Percentiles rank a stretch among this genome's conserved stretches.
phyloP scores from a whole-genome alignment of 1,284 basidiomycete species.

The Boletus mariae region DNA sequence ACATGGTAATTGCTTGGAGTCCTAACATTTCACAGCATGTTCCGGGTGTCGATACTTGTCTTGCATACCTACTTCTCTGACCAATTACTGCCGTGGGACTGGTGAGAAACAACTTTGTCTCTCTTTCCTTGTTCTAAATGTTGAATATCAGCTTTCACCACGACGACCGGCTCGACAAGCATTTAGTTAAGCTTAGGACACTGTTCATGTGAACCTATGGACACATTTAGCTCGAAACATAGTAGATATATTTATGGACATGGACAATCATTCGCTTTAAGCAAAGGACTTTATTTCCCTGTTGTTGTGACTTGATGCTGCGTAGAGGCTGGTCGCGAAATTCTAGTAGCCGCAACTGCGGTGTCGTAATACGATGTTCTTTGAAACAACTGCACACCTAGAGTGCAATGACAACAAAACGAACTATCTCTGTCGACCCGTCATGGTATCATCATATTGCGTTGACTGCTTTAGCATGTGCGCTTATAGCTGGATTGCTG shows the following conservation, averaged over 20 bases:
- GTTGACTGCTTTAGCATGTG: slow-evolving; percentile 36
- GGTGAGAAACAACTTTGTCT: slow-evolving; percentile 33
- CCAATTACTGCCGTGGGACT: slow-evolving; percentile 74
- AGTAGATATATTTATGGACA: slow-evolving; percentile 13
- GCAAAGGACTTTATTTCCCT: neutral
- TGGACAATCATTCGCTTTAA: slow-evolving; percentile 1
- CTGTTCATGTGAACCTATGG: neutral
- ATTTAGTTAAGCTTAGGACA: slow-evolving; percentile 15
- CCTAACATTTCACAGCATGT: slow-evolving; percentile 54
- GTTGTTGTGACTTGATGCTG: no score
- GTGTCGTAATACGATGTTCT: neutral
- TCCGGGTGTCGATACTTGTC: slow-evolving; percentile 87
- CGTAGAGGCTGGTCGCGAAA: neutral
- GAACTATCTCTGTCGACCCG: slow-evolving; percentile 41
- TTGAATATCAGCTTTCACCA: slow-evolving; percentile 25
- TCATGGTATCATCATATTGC: slow-evolving; percentile 54
- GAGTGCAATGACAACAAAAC: slow-evolving; percentile 24
- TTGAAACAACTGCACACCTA: neutral
- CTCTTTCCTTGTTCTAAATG: slow-evolving; percentile 6
- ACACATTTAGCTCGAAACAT: neutral
- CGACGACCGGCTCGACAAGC: slow-evolving; percentile 31
- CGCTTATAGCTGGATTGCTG: slow-evolving; percentile 43
- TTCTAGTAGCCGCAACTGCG: neutral
- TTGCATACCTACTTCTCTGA: slow-evolving; percentile 76
- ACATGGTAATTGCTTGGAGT: neutral